These are phyloP conservation scores for Oryza meyeriana DNA, from an alignment of 176 grass and related monocot species.

Conservation along the genomic window DNA sequence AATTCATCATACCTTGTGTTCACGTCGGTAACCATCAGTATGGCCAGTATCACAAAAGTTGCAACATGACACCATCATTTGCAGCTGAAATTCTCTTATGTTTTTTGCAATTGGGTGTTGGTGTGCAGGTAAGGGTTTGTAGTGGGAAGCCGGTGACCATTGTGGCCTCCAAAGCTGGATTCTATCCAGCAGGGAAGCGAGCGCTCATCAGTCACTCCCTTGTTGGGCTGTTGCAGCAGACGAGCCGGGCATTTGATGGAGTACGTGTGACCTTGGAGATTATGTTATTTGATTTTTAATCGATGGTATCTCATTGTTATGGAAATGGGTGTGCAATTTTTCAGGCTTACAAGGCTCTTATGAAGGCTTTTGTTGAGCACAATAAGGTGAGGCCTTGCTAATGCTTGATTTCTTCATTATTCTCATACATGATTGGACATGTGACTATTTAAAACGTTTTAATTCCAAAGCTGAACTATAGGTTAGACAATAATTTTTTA, in stretches of 20 bases:
- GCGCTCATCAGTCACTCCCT: constrained; percentile 70
- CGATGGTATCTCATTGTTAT: constrained; percentile 15
- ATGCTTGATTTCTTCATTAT: not conserved
- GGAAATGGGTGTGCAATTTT: constrained; percentile 15
- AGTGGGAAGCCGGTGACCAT: constrained; percentile 81
- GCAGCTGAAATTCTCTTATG: not conserved
- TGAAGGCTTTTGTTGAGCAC: constrained; percentile 95
- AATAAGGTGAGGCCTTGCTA: constrained; percentile 73
- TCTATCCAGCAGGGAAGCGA: constrained; percentile 78
- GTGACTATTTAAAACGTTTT: not conserved
- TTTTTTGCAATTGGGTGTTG: not conserved
- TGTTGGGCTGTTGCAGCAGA: constrained; percentile 76
- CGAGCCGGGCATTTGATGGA: constrained; percentile 80
- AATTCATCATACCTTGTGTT: too few relatives aligned
- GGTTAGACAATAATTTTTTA: not conserved
- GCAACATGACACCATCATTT: not conserved
- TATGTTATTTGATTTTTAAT: not conserved
- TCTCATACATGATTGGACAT: not conserved
- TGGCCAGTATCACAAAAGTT: constrained; percentile 4
- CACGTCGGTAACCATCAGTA: not conserved
- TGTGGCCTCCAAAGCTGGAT: constrained; percentile 67
- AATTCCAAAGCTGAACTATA: not conserved
- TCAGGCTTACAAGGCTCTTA: constrained; percentile 93
- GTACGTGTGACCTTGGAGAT: constrained; percentile 38
- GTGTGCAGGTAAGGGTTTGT: constrained; percentile 74